These are phyloP conservation scores for Globisporangium alternatum DNA, from an alignment of 352 stramenopile genomes.

Conservation along the genomic window DNA sequence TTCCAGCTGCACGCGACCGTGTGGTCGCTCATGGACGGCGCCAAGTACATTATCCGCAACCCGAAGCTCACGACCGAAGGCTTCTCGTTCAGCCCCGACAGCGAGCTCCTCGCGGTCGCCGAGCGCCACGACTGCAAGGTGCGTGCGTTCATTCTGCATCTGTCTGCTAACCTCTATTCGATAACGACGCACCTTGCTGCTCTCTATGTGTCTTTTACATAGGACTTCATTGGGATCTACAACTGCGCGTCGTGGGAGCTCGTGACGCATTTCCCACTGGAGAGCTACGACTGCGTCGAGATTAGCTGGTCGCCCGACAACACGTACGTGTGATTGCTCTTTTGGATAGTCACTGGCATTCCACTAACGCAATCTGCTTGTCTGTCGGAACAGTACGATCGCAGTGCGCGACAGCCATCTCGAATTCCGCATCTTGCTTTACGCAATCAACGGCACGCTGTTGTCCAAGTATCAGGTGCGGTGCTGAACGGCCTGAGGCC, in stretches of 20 bases:
- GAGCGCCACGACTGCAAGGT: constrained; percentile 83
- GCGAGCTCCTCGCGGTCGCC: constrained; percentile 53
- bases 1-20: constrained; percentile 82
- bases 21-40: constrained; percentile 67
- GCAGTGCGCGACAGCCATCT: constrained; percentile 69
- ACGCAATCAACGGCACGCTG: constrained; percentile 57
- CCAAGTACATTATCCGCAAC: constrained; percentile 56
- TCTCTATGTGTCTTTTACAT: background rate
- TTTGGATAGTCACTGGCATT: no score
- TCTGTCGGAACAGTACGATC: constrained; percentile 39
- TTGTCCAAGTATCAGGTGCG: constrained; percentile 72
- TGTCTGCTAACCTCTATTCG: background rate
- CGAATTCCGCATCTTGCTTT: constrained; percentile 73
- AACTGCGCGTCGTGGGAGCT: constrained; percentile 73
- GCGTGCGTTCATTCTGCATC: background rate
- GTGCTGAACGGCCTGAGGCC: no score
- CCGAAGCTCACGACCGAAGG: constrained; percentile 70
- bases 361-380: no score
- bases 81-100: constrained; percentile 61
- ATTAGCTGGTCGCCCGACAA: constrained; percentile 68
- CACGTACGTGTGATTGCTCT: constrained; percentile 33
- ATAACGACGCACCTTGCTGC: background rate
- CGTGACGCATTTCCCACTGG: constrained; percentile 59
- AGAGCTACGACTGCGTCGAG: constrained; percentile 82
- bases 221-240: constrained; percentile 82